Evolutionary conservation across 2,329 filamentous ascomycete species (phyloP), one percentile per base, ranked within the genome.

Genomic region (Arachnomyces sp.): DNA sequence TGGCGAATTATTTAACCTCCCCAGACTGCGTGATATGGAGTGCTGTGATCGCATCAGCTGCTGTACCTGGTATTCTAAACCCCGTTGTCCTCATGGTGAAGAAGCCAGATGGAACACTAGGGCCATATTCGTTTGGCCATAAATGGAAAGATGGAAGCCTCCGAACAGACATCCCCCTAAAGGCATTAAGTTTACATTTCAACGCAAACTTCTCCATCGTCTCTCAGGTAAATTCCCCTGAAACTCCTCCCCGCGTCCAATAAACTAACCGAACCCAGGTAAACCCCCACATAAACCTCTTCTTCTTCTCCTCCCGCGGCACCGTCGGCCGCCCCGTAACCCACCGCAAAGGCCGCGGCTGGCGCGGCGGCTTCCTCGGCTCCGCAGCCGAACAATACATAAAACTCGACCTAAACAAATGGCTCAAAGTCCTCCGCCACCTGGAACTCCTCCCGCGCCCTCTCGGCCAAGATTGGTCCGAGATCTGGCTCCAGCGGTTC

Each of bases 21-120:
- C 92, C 92, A 0, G 88, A 98, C 66, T 98, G 92, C 57, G 92
- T 98, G 31, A 93, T 98, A 47, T 98, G 93, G 92, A 94, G 88
- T 8, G 90, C 92, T 2, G 88, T 96, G 2, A 68, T 98, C 33
- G 92, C 92, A 1, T 95, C 89, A 4, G 92, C 92, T 3, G 92
- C 92, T 3, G 92, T 98, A 0, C 92, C 92, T 0, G 92, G 92
- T 1, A 96, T 98, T 42, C 69, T 96, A 28, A 96, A 96, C 56
- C 92, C 92, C 0, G 90, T 98, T 1, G 77, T 98, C 6, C 85
- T 86, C 70, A 89, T 94, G 81, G 80, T 79, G 71, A 94, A 94
- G 67, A 84, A 76, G 39, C 71, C 73, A 13, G 77, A 88, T 44
- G 89, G 88, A 1, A 79, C 72, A 2, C 71, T 98, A 3, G 78